Evolutionary conservation across 148 eudicot genomes (phyloP).

Genomic region (Tetragonia tetragonoides): DNA sequence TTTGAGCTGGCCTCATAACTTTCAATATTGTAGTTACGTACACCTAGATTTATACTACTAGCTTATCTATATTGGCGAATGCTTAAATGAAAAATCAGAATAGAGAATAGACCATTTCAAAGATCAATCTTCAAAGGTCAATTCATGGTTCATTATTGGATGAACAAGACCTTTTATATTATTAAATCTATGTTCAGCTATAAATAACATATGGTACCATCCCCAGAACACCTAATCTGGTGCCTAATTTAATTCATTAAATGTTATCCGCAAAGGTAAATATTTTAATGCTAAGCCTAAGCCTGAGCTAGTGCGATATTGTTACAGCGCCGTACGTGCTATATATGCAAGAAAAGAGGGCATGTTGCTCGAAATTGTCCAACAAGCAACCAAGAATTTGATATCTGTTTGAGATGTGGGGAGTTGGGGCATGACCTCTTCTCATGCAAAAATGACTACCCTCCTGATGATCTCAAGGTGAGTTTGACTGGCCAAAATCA

Average conservation of each 20-base stretch:
- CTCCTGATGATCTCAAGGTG: constrained; percentile 48
- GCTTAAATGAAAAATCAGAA: not conserved
- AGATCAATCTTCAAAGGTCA: not conserved
- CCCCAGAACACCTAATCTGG: not conserved
- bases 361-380: constrained; percentile 40
- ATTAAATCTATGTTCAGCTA: not conserved
- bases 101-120: not conserved
- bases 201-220: not conserved
- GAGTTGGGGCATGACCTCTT: constrained; percentile 44
- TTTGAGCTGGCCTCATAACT: not conserved
- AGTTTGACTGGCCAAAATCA: not conserved
- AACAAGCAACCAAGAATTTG: constrained; percentile 18
- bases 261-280: not conserved
- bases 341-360: constrained; percentile 35
- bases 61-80: not conserved
- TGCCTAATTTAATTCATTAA: not conserved
- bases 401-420: constrained; percentile 43
- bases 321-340: constrained; percentile 39
- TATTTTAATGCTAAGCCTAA: not conserved
- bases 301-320: not conserved
- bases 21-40: not conserved
- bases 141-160: not conserved
- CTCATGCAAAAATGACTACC: constrained; percentile 35
- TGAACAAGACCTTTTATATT: not conserved
- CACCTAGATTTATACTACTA: constrained; percentile 3